Evolutionary conservation across 2,329 filamentous ascomycete species (phyloP), one percentile per base, ranked within the genome.

Genomic region (Clonostachys byssicola): DNA sequence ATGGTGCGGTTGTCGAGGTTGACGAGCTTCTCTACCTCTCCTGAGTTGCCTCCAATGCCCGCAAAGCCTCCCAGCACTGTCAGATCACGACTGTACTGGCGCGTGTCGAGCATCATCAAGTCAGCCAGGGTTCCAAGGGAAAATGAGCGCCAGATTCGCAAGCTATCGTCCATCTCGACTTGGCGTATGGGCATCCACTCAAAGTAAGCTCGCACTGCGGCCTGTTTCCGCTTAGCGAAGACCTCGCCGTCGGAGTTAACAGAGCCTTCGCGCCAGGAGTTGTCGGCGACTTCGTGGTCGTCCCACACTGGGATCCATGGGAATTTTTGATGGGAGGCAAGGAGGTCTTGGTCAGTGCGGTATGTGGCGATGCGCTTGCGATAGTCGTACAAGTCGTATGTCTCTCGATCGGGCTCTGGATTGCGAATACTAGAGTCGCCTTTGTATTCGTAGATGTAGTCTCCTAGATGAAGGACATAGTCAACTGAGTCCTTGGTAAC

Each of bases 141-240:
- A 64, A 86, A 86, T 44, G 66, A 72, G 47, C 83, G 71, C 82
- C 82, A 86, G 58, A 86, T 77, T 14, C 82, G 77, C 39, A 86
- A 69, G 54, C 80, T 82, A 63, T 86, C 82, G 54, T 85, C 82
- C 71, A 86, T 80, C 45, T 85, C 81, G 5, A 46, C 47, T 12
- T 50, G 47, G 41, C 63, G 62, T 46, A 52, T 41, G 2, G 48
- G 46, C 45, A 49, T 48, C 76, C 78, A 82, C 57, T 85, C 81
- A 47, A 84, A 85, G 56, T 84, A 84, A 2, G 83, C 82, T 39
- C 83, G 71, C 4, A 87, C 83, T 2, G 82, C 83, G 47, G 86
- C 85, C 75, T 85, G 80, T 67, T 86, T 87, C 49, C 83, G 74
- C 64, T 85, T 79, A 53, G 86, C 82, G 34, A 79, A 58, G 64